phyloP scores from a whole-genome alignment of 2,329 filamentous ascomycete species.

The Colletotrichum filicis region DNA sequence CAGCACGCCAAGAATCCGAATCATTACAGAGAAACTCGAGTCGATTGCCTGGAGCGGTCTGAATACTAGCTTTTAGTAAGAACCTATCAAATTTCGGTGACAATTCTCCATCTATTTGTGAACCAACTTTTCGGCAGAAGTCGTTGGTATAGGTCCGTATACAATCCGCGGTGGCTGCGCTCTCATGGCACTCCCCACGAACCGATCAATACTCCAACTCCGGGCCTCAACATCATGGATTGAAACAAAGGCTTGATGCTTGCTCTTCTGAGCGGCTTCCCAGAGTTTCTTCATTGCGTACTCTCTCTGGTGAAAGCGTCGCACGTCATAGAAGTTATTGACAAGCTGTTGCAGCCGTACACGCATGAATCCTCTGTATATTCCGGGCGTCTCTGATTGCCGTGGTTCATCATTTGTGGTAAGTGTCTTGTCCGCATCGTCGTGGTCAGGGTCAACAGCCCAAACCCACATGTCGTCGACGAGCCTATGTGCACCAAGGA shows the following conservation, averaged over 20 bases:
- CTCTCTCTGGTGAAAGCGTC: not conserved
- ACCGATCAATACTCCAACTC: not conserved
- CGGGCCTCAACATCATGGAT: not conserved
- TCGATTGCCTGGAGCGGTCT: no score
- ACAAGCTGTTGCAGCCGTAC: conserved; percentile 10
- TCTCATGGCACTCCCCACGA: not conserved
- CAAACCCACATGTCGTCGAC: conserved; percentile 21
- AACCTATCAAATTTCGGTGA: no score
- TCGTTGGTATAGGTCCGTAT: not conserved
- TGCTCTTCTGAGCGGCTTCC: conserved; percentile 9
- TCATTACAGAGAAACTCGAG: no score
- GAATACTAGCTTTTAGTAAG: no score
- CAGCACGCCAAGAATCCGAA: no score
- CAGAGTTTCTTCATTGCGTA: not conserved
- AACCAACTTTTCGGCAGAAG: no score
- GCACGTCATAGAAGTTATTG: not conserved
- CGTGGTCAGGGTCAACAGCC: not conserved
- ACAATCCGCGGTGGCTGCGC: not conserved
- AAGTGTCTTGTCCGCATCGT: not conserved
- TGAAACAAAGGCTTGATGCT: not conserved
- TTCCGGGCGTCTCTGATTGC: not conserved
- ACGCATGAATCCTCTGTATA: conserved; percentile 1
- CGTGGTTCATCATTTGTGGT: no score
- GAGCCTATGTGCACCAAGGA: not conserved
- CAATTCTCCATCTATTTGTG: no score